phyloP scores from a whole-genome alignment of 2,329 filamentous ascomycete genomes.

The Pseudonectria buxi region DNA sequence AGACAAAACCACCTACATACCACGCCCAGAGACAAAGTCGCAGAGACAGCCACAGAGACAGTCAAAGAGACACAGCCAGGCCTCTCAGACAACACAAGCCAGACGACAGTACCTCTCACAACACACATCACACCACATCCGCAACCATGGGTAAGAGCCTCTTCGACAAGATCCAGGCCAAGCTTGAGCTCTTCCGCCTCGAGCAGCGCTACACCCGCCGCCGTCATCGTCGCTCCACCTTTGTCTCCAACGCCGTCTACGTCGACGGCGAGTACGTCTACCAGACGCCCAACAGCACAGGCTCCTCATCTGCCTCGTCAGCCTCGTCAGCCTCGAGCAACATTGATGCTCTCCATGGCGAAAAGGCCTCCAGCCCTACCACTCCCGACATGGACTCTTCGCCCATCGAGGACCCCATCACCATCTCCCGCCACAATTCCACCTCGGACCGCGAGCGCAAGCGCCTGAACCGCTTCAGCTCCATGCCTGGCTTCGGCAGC shows the following conservation, averaged over 20 bases:
- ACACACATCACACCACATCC: conserved; percentile 3
- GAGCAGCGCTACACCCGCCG: conserved; percentile 92
- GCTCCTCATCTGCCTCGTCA: conserved; percentile 41
- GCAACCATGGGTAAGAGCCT: conserved; percentile 43
- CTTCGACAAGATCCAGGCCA: conserved; percentile 55
- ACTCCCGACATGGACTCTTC: conserved; percentile 17
- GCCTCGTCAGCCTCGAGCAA: conserved; percentile 23
- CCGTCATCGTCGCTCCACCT: conserved; percentile 78
- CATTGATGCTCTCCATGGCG: conserved; percentile 32
- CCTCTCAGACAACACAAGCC: too few relatives aligned
- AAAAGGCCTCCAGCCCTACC: conserved; percentile 19
- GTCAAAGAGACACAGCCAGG: too few relatives aligned
- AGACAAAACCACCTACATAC: too few relatives aligned
- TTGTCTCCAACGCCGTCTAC: conserved; percentile 83
- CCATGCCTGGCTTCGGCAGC: conserved; percentile 47
- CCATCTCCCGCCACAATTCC: conserved; percentile 5
- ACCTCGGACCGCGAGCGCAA: conserved; percentile 34
- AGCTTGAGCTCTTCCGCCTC: conserved; percentile 86
- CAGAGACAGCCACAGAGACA: too few relatives aligned
- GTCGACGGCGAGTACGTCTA: conserved; percentile 95
- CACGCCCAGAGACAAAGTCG: too few relatives aligned
- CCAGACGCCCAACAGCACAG: conserved; percentile 54
- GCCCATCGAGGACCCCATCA: conserved; percentile 14
- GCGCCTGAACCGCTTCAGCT: conserved; percentile 48
- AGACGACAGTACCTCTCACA: background rate